Conservation (phyloP, 78 protist species). For the Dictyostelium brefeldianum region DNA sequence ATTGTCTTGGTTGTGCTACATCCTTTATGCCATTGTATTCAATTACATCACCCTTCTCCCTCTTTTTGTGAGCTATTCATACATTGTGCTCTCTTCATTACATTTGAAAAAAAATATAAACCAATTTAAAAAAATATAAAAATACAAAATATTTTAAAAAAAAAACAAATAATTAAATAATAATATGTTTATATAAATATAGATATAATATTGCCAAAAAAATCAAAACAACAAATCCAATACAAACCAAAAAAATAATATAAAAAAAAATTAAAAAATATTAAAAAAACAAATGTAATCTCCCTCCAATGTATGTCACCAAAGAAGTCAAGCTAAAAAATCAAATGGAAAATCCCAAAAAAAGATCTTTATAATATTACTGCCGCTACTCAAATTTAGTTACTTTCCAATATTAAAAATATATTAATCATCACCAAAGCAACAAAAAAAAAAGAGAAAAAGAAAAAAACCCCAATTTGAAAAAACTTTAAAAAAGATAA, state of each 20-base stretch:
- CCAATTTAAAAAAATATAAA: not conserved
- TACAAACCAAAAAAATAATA: not conserved
- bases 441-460: not conserved
- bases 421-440: not conserved
- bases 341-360: not conserved
- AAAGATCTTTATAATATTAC: constrained; percentile 1
- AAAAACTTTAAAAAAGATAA: not conserved
- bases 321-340: not conserved
- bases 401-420: not conserved
- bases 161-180: not conserved
- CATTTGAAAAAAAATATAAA: no score
- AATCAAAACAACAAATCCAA: not conserved
- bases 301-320: not conserved
- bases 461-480: not conserved
- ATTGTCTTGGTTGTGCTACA: no score
- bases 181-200: not conserved
- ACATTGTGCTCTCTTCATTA: no score
- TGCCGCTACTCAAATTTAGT: not conserved
- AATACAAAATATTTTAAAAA: no score
- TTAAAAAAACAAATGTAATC: not conserved
- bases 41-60: no score
- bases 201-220: not conserved
- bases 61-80: no score
- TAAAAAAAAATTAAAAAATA: not conserved
- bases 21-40: no score